Evolutionary conservation across 345 rosid genomes (phyloP), one percentile per base, ranked within the genome.

Genomic region (Conringia planisiliqua): DNA sequence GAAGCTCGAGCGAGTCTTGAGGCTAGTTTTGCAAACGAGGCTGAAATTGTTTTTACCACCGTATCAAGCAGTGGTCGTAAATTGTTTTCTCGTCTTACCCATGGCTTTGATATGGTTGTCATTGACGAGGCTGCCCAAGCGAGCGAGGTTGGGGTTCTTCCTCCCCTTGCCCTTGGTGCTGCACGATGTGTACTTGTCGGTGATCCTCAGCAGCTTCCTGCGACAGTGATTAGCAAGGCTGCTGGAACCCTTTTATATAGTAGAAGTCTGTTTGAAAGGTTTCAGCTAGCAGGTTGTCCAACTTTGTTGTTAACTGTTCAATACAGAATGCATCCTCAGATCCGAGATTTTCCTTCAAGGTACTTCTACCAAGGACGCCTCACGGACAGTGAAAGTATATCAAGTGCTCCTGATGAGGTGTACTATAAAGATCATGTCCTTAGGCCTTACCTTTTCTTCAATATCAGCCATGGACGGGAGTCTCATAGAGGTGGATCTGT

Each of bases 201-300:
- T 54, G 99, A 95, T 86, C 99, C 99, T 51, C 99, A 95, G 86
- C 99, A 95, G 85, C 99, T 95, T 81, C 99, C 99, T 72, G 99
- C 99, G 39, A 95, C 99, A 38, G 99, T 95, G 32, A 95, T 95
- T 73, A 92, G 98, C 86, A 95, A 95, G 78, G 97, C 98, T 42
- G 99, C 98, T 48, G 99, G 99, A 55, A 95, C 97, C 68, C 86
- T 95, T 64, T 52, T 92, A 57, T 95, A 95, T 74, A 92, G 97
- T 77, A 87, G 98, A 81, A 95, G 99, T 70, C 97, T 95, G 57
- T 95, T 95, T 75, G 99, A 95, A 84, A 92, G 99, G 82, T 95
- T 95, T 83, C 99, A 95, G 82, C 89, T 78, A 72, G 99, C 98
- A 55, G 98, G 98, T 64, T 90, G 98, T 81, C 99, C 98, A 13